Percentiles rank a stretch among this genome's conserved stretches.
These are phyloP conservation scores for Huiozyma naganishii DNA, from an alignment of 805 yeast species.

Conservation along the genomic window DNA sequence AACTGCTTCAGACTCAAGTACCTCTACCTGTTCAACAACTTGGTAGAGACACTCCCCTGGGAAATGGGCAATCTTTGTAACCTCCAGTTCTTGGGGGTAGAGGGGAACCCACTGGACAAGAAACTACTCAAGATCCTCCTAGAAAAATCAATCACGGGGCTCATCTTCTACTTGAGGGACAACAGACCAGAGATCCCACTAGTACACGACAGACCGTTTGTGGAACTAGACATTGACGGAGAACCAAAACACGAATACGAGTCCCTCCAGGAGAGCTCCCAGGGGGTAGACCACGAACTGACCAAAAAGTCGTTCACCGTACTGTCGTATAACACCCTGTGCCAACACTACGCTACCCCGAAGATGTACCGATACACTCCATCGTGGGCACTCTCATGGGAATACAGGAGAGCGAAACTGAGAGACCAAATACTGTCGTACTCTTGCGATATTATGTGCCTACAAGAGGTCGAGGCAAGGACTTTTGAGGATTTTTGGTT, in stretches of 20 bases:
- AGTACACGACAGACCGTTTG: slow-evolving; percentile 75
- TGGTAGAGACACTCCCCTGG: slow-evolving; percentile 61
- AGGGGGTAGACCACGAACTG: slow-evolving; percentile 15
- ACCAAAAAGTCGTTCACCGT: slow-evolving; percentile 49
- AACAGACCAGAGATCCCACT: slow-evolving; percentile 55
- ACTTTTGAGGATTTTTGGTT: slow-evolving; percentile 81
- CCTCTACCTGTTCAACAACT: slow-evolving; percentile 80
- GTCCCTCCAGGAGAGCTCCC: slow-evolving; percentile 24
- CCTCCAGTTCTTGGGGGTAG: slow-evolving; percentile 79
- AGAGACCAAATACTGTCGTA: slow-evolving; percentile 58
- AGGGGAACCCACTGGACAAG: slow-evolving; percentile 78
- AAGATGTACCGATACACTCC: slow-evolving; percentile 91
- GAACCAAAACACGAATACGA: slow-evolving; percentile 32
- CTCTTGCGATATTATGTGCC: slow-evolving; percentile 70
- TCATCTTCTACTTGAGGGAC: slow-evolving; percentile 75
- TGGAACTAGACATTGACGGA: slow-evolving; percentile 67
- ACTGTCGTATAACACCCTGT: slow-evolving; percentile 80
- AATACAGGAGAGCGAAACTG: slow-evolving; percentile 68
- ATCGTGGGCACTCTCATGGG: slow-evolving; percentile 95
- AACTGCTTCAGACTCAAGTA: slow-evolving; percentile 68
- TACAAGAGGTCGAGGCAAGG: slow-evolving; percentile 90
- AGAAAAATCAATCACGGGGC: slow-evolving; percentile 74
- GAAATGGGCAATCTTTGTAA: slow-evolving; percentile 81
- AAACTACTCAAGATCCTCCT: slow-evolving; percentile 57
- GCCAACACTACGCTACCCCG: slow-evolving; percentile 92